These are phyloP conservation scores for Symbiodinium natans DNA, from an alignment of 73 alveolate species.

Conservation along the genomic window DNA sequence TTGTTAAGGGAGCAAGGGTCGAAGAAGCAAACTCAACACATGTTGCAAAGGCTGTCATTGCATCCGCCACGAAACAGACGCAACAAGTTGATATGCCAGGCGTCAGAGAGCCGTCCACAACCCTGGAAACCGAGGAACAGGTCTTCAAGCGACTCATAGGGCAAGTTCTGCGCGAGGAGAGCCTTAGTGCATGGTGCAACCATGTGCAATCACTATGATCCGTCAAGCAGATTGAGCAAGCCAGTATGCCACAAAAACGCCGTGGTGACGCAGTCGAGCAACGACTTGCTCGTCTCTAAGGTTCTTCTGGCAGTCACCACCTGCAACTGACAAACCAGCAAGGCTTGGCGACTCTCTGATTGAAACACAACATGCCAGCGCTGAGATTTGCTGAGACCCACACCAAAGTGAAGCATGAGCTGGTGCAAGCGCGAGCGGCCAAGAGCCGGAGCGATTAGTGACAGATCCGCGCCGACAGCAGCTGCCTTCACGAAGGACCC, in stretches of 20 bases:
- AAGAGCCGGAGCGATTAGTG: slow-evolving; percentile 11
- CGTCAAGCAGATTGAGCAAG: background rate
- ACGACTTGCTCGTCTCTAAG: slow-evolving; percentile 14
- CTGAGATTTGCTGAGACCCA: background rate
- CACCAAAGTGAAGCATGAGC: slow-evolving; percentile 52
- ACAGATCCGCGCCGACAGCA: background rate
- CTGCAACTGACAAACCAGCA: background rate
- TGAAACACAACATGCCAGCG: too few species aligned
- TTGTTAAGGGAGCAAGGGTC: too few species aligned
- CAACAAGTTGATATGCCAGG: background rate
- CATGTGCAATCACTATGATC: too few species aligned
- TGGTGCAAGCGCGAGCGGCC: background rate
- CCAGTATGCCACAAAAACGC: background rate
- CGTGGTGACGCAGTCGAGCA: background rate
- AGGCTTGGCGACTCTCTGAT: too few species aligned
- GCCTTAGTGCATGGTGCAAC: background rate
- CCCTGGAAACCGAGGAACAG: slow-evolving; percentile 77
- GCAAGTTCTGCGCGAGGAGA: slow-evolving; percentile 40
- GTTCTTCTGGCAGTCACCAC: slow-evolving; percentile 76
- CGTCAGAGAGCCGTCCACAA: background rate
- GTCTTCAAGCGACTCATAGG: slow-evolving; percentile 20
- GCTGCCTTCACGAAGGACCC: slow-evolving; percentile 21
- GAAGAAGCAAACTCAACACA: too few species aligned
- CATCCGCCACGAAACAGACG: background rate
- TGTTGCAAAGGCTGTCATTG: too few species aligned